Base-by-base conservation (phyloP, 495 filamentous ascomycete genomes). In the Rostrohypoxylon terebratum region DNA sequence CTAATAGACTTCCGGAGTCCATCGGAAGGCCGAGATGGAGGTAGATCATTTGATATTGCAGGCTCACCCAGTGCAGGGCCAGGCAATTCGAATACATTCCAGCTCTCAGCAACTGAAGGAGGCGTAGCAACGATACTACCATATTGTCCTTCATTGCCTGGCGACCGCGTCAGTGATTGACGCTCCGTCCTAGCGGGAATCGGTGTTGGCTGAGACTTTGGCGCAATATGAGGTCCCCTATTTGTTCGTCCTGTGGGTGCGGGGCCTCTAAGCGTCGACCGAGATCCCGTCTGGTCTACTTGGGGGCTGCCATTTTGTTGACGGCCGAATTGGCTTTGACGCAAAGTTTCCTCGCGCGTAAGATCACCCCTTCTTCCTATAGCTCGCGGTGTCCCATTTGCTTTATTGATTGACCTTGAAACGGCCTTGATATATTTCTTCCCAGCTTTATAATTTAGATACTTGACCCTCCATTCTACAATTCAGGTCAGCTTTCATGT, bases 371-470 rank as follows among this genome's bases (percentile, higher is more conserved):
- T 64, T 54, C 71, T 77, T 13, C 74, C 68, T 31, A 77, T 45
- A 16, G 21, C 47, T 38, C 77, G 80, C 66, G 84, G 88, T 0
- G 87, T 87, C 14, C 79, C 83, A 48, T 86, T 89, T 38, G 87
- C 90, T 51, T 89, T 87, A 59, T 87, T 83, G 71, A 93, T 82
- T 68, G 93, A 93, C 40, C 89, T 87, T n/a, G 86, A 79, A 55
- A 96, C 86, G 33, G 89, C 88, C 78, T 96, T 97, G 79, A 97
- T 84, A 78, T 93, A 91, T 82, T 97, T 97, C 80, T 97, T 97
- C 31, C 92, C 94, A 50, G 89, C 91, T 86, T 94, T 96, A 84
- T 97, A 97, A 81, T 97, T 89, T 64, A 97, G 85, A 81, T 97
- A 97, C 79, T 97, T 96, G 70, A 87, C 89, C 72, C 91, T 88